phyloP scores from a whole-genome alignment of 345 rosid genomes.

The Eucalyptus cloeziana region DNA sequence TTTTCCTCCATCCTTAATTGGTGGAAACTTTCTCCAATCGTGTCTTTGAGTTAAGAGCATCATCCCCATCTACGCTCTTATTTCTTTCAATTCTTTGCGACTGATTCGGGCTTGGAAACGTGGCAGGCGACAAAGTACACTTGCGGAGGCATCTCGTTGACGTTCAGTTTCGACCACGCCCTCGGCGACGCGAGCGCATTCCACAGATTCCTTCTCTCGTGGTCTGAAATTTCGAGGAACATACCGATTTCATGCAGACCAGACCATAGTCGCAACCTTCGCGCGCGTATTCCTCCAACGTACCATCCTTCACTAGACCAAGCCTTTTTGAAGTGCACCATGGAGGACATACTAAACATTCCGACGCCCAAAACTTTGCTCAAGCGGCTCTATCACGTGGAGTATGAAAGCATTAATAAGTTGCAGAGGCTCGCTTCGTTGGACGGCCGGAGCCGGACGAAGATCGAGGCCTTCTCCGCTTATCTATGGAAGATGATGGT shows the following conservation, averaged over 20 bases:
- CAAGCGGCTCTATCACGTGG: slow-evolving; percentile 67
- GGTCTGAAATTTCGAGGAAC: slow-evolving; percentile 60
- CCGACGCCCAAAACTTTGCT: slow-evolving; percentile 24
- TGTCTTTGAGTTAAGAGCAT: not conserved
- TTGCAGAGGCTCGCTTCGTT: slow-evolving; percentile 45
- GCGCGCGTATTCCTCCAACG: slow-evolving; percentile 42
- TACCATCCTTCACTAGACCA: slow-evolving; percentile 46
- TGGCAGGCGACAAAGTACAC: slow-evolving; percentile 36
- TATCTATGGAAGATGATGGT: slow-evolving; percentile 75
- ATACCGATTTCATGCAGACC: slow-evolving; percentile 49
- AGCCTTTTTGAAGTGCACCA: slow-evolving; percentile 46
- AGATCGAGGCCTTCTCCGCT: slow-evolving; percentile 86
- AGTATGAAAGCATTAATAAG: slow-evolving; percentile 26
- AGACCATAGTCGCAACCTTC: slow-evolving; percentile 50
- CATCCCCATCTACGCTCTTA: not conserved
- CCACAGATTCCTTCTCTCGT: slow-evolving; percentile 42
- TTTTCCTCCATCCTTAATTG: not conserved
- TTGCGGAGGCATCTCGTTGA: slow-evolving; percentile 60
- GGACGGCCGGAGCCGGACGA: slow-evolving; percentile 39
- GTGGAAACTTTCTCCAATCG: not conserved
- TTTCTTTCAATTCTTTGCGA: not conserved
- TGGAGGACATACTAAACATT: slow-evolving; percentile 51
- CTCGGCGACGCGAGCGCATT: slow-evolving; percentile 77
- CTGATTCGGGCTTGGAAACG: not conserved
- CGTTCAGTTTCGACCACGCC: slow-evolving; percentile 81